Evolutionary conservation across 1,139 yeast genomes (phyloP).

Genomic region (Arxiozyma bovina): DNA sequence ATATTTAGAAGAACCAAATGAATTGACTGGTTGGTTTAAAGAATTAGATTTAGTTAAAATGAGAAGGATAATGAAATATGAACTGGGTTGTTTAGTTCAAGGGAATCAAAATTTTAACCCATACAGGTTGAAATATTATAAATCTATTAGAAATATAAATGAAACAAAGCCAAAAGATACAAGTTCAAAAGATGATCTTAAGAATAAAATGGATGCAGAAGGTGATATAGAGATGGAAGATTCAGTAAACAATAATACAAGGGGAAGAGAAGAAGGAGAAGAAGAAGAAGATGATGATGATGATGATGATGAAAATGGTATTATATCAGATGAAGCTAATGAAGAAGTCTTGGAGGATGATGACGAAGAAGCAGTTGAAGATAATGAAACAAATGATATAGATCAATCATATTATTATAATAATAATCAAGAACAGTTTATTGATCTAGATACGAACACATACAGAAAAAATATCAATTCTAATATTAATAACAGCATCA

Average conservation of each 20-base stretch:
- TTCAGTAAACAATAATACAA: conserved; percentile 1
- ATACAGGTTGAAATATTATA: conserved; percentile 35
- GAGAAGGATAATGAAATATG: conserved; percentile 64
- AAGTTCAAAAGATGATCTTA: conserved; percentile 26
- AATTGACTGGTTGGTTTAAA: conserved; percentile 69
- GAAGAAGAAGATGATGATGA: conserved; percentile 18
- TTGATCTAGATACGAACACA: not conserved
- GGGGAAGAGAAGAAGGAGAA: not conserved
- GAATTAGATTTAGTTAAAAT: conserved; percentile 53
- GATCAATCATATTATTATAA: not conserved
- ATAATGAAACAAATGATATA: not conserved
- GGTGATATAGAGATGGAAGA: conserved; percentile 15
- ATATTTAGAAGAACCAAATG: conserved; percentile 38
- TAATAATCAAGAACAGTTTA: not conserved
- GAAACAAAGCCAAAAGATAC: conserved; percentile 25
- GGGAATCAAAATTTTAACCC: conserved; percentile 36
- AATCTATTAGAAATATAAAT: conserved; percentile 28
- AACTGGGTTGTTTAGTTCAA: conserved; percentile 49
- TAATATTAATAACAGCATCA: conserved; percentile 11
- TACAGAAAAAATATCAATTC: conserved; percentile 22
- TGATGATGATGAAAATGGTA: conserved; percentile 30
- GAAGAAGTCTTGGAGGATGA: conserved; percentile 27
- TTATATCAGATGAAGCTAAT: conserved; percentile 31
- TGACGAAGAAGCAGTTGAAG: conserved; percentile 24
- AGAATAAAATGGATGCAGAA: conserved; percentile 6